These are phyloP conservation scores for Barnettozyma pratensis DNA, from an alignment of 805 yeast species.

Conservation along the genomic window DNA sequence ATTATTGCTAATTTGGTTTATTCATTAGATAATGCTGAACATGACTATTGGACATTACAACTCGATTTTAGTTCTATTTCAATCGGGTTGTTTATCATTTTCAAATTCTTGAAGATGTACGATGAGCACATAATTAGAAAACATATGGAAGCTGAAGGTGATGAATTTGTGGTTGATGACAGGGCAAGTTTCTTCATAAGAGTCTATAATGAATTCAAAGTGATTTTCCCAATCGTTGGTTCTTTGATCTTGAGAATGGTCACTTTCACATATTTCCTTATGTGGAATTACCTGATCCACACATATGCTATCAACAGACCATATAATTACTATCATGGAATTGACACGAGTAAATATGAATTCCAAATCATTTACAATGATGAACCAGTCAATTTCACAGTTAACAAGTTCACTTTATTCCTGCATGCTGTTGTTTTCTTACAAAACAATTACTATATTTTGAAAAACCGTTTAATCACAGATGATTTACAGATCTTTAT, in stretches of 20 bases:
- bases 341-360: not conserved
- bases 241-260: not conserved
- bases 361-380: not conserved
- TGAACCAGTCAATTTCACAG: not conserved
- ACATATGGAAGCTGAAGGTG: slow-evolving; percentile 13
- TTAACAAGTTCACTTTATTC: not conserved
- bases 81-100: slow-evolving; percentile 19
- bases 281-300: slow-evolving; percentile 5
- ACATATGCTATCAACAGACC: slow-evolving; percentile 6
- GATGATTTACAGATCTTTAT: not conserved
- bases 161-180: slow-evolving; percentile 6
- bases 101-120: slow-evolving; percentile 10
- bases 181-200: not conserved
- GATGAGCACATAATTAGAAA: slow-evolving; percentile 20
- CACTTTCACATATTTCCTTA: not conserved
- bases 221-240: not conserved
- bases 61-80: slow-evolving; percentile 12
- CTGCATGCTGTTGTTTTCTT: slow-evolving; percentile 4
- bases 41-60: not conserved
- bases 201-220: not conserved
- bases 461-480: not conserved
- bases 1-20: not conserved
- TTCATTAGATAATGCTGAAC: not conserved
- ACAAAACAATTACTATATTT: not conserved
- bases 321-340: slow-evolving; percentile 4